A percentile compares a stretch with the other conserved stretches of the same genome.
phyloP scores from a whole-genome alignment of 2,329 filamentous ascomycete species.

The Trichoderma endophyticum region DNA sequence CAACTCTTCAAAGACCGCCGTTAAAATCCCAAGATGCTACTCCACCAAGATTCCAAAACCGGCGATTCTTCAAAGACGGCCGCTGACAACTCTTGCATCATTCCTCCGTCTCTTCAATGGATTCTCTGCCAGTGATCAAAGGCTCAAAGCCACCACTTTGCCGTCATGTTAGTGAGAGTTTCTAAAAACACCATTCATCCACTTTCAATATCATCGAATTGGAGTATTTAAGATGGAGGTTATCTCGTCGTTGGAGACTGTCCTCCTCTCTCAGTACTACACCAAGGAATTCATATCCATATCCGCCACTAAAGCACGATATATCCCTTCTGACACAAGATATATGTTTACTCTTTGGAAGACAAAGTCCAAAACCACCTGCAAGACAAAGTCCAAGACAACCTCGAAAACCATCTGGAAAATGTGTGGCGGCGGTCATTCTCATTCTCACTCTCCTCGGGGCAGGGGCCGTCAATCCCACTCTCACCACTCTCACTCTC shows the following conservation, averaged over 20 bases:
- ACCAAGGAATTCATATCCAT: not conserved
- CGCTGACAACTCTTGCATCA: not conserved
- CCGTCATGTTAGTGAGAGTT: not conserved
- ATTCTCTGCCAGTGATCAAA: not conserved
- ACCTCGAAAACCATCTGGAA: not conserved
- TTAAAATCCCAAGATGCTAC: not conserved
- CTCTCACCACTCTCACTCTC: not conserved
- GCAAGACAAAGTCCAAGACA: not conserved
- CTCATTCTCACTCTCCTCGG: not conserved
- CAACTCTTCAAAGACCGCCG: not conserved
- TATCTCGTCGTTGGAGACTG: not conserved
- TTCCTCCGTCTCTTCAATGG: not conserved
- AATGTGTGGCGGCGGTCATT: not conserved
- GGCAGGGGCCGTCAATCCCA: not conserved
- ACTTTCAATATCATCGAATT: not conserved
- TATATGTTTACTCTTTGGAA: conserved; percentile 5
- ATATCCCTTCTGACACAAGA: not conserved
- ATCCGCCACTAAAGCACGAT: not conserved
- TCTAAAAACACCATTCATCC: not conserved
- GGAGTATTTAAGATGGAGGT: not conserved
- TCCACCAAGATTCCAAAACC: not conserved
- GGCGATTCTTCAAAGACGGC: not conserved
- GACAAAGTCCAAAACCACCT: not conserved
- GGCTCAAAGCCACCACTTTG: not conserved
- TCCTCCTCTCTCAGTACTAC: not conserved